Evolutionary conservation across 768 basidiomycete genomes (phyloP), one percentile per base, ranked within the genome.

Genomic region (Leccinellum luteum): DNA sequence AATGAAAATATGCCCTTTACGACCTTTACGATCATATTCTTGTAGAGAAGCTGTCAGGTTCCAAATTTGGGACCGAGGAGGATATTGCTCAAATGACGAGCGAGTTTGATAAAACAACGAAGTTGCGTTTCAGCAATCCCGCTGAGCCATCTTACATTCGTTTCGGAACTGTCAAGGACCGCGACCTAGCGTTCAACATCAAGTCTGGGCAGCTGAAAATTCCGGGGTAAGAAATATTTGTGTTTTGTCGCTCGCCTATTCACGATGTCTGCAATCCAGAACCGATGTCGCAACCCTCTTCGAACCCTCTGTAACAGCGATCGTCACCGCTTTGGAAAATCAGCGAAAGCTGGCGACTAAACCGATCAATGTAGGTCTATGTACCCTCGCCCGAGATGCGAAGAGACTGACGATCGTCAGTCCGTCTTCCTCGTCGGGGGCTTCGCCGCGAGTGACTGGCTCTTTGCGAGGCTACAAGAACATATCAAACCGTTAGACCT

Each of bases 101-200:
- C 12, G 71, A 68, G 45, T 84, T 83, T 54, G 81, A 83, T 60
- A 77, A 73, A 56, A 73, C 75, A 2, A 78, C 80, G 2, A 84
- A 82, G 55, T 65, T 77, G 1, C 69, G 74, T 15, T 84, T 83
- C 60, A 67, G 67, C 23, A 73, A 74, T 52, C 58, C 72, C 9
- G 50, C 62, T 0, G 76, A 81, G 21, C 72, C 75, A 2, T 75
- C 78, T 30, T 82, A 75, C 62, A 75, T 84, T 55, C 75, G 74
- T 52, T 82, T 84, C 56, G 82, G 81, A 17, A 72, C 72, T 3
- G 70, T 72, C 15, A 66, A 66, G 27, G 81, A 81, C 59, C 76
- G 73, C 41, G 79, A 82, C 58, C 44, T 58, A 0, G 57, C 51
- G 6, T 74, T 72, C 48, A 72, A 73, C 21, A 83, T 83, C 58